Percentiles rank a stretch among this genome's conserved stretches.
Evolutionary conservation across 371 early-diverging fungal genomes (phyloP).

Genomic region (Chytridiales sp.): DNA sequence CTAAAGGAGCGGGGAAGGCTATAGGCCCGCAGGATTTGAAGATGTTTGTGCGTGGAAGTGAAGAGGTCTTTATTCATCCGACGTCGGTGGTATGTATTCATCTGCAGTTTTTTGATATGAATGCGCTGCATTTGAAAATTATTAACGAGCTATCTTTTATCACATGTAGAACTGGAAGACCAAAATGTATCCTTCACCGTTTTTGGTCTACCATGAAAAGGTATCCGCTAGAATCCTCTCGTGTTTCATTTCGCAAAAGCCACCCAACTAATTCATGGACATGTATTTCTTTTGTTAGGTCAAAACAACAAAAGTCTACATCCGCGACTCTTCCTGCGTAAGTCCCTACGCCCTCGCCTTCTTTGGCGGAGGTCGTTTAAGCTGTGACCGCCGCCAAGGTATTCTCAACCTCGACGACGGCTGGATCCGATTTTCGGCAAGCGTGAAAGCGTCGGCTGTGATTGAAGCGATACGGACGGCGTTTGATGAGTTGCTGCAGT

Average conservation of each 20-base stretch:
- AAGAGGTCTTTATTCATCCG: constrained; percentile 42
- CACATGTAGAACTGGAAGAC: constrained; percentile 34
- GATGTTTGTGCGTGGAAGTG: constrained; percentile 25
- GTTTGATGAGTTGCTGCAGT: constrained; percentile 39
- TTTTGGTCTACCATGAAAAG: constrained; percentile 43
- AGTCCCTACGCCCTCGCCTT: constrained; percentile 37
- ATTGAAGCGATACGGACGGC: constrained; percentile 37
- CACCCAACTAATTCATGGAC: too few species aligned
- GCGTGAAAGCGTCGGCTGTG: constrained; percentile 19
- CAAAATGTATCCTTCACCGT: constrained; percentile 23
- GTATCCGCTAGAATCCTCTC: too few species aligned
- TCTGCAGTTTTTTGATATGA: background rate
- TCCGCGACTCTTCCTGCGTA: constrained; percentile 39
- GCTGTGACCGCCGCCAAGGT: constrained; percentile 23
- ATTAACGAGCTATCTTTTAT: background rate
- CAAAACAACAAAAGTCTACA: constrained; percentile 41
- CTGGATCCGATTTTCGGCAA: constrained; percentile 38
- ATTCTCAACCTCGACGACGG: constrained; percentile 35
- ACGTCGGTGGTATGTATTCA: constrained; percentile 33
- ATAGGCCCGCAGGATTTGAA: constrained; percentile 16
- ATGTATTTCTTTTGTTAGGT: too few species aligned
- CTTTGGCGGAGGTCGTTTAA: constrained; percentile 42
- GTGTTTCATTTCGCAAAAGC: too few species aligned
- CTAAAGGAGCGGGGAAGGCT: constrained; percentile 5
- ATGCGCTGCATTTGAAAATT: too few species aligned